Evolutionary conservation across 768 basidiomycete species (phyloP), one percentile per base, ranked within the genome.

Genomic region (Leucosporidium yakuticum): DNA sequence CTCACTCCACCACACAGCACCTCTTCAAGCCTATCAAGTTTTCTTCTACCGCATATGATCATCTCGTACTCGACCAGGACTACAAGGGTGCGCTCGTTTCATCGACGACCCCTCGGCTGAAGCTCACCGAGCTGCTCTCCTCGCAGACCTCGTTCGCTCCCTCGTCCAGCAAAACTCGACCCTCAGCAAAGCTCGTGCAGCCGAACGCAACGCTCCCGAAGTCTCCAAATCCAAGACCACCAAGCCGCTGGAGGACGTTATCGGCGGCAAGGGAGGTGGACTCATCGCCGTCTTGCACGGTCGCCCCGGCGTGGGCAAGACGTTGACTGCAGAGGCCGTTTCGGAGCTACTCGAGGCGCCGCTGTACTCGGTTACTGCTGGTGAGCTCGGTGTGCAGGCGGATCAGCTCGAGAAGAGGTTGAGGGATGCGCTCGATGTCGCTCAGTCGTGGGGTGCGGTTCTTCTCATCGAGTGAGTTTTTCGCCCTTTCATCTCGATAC

Each of bases 291-390:
- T 84, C 7, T 39, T 63, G 8, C 62, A 63, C 21, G 62, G 62
- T 21, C 44, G 34, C 9, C 62, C 62, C 27, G 62, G 62, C 23
- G 62, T 63, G 8, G 95, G 95, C 67, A 99, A 99, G 81, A 99
- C 95, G 0, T 83, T 99, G 15, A 91, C 98, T 80, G 95, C 95
- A 5, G 84, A 95, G 53, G 95, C 97, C 82, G 97, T 99, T 69
- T 95, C 95, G 12, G 97, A 96, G 79, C 95, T 97, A 89, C 82
- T 98, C 63, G 97, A 96, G 73, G 95, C 63, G 8, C 67, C 67
- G 27, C 62, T 63, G 14, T 68, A 63, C 56, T 25, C 53, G 19
- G 78, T 85, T 57, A 83, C 83, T 27, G 83, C 83, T n/a, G 83
- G 83, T 4, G 85, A 85, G 74, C 78, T 85, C 8, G 84, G 84